Evolutionary conservation across 495 filamentous ascomycete genomes (phyloP).

Genomic region (Trichocladium uniseriatum): DNA sequence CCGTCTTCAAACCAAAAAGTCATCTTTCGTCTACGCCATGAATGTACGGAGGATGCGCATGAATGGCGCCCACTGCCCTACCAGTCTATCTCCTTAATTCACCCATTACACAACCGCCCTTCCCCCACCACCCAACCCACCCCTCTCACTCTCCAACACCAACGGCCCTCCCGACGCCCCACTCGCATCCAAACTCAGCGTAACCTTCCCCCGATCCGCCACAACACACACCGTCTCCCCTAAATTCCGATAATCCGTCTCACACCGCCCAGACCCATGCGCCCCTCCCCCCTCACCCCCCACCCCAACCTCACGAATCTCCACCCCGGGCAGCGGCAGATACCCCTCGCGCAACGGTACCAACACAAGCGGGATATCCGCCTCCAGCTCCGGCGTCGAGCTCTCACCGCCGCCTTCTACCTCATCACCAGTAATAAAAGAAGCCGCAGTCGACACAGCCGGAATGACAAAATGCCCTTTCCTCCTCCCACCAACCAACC

Average conservation of each 20-base stretch:
- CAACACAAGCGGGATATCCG: constrained; percentile 55
- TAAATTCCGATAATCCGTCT: constrained; percentile 70
- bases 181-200: constrained; percentile 62
- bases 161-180: constrained; percentile 53
- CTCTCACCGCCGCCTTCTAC: constrained; percentile 1
- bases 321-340: constrained; percentile 65
- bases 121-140: constrained; percentile 31
- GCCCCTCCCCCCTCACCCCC: constrained; percentile 2
- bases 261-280: constrained; percentile 41
- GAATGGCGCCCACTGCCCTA: too few relatives aligned
- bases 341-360: constrained; percentile 71
- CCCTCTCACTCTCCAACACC: constrained; percentile 47
- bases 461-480: constrained; percentile 65
- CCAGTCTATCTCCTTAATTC: too few relatives aligned
- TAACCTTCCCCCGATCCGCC: constrained; percentile 62
- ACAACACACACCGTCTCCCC: constrained; percentile 71
- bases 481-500: constrained; percentile 75
- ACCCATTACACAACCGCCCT: constrained; percentile 21
- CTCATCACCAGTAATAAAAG: too few relatives aligned
- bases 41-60: too few relatives aligned
- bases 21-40: too few relatives aligned
- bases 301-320: constrained; percentile 52
- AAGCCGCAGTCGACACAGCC: too few relatives aligned
- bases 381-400: constrained; percentile 33
- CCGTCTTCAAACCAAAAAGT: too few relatives aligned